phyloP scores from a whole-genome alignment of 352 stramenopile genomes.

The Globisporangium heterothallicum region DNA sequence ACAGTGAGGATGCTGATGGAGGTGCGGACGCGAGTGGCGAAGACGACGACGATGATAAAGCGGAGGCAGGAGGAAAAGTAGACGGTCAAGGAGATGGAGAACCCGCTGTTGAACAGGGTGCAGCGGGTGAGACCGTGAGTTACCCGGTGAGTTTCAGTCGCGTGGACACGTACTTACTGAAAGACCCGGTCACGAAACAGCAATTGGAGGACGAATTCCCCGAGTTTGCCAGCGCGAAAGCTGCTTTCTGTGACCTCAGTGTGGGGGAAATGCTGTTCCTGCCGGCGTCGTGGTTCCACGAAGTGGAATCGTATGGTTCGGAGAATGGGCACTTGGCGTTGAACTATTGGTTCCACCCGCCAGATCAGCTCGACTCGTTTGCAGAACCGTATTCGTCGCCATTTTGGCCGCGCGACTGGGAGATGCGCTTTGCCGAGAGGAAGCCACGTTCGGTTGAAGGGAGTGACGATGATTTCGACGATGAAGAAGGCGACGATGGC shows the following conservation, averaged over 20 bases:
- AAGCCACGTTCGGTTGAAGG: background rate
- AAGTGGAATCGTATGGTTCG: conserved; percentile 83
- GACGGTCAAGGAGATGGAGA: background rate
- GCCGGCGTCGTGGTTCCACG: conserved; percentile 97
- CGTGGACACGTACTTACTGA: conserved; percentile 50
- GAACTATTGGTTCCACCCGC: conserved; percentile 89
- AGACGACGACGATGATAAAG: conserved; percentile 40
- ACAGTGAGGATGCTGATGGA: no score
- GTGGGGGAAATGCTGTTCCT: conserved; percentile 96
- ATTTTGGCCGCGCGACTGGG: conserved; percentile 72
- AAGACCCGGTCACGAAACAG: conserved; percentile 19
- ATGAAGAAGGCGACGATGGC: conserved; percentile 1
- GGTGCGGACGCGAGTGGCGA: no score
- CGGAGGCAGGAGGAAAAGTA: conserved; percentile 19
- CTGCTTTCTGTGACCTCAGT: conserved; percentile 70
- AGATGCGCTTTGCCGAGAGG: conserved; percentile 26
- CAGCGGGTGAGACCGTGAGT: conserved; percentile 48
- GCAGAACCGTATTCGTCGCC: conserved; percentile 66
- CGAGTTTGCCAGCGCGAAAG: conserved; percentile 47
- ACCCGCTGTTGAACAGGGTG: background rate
- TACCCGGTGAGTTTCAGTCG: conserved; percentile 75
- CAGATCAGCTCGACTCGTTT: conserved; percentile 57
- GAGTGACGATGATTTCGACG: background rate
- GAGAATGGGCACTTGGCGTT: conserved; percentile 69
- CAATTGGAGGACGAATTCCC: conserved; percentile 54